Conservation (phyloP, 352 stramenopile genomes). For the Pythium aphanidermatum region DNA sequence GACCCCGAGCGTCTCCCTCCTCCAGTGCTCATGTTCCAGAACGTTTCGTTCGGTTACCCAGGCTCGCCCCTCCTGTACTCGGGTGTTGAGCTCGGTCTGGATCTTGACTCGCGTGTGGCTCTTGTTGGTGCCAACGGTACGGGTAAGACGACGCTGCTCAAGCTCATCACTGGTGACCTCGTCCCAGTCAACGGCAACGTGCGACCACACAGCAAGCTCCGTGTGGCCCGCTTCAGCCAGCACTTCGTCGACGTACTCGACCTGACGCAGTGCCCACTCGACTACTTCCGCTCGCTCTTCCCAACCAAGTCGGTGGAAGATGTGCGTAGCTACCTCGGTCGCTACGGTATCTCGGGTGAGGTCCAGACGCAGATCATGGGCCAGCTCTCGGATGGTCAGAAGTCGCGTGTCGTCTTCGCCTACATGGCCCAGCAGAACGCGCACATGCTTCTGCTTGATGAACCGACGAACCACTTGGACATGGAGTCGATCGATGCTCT, state of each 20-base stretch:
- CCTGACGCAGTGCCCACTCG: constrained; percentile 90
- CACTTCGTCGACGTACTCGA: constrained; percentile 99
- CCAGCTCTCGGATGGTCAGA: constrained; percentile 95
- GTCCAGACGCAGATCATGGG: constrained; percentile 96
- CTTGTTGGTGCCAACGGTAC: constrained; percentile 96
- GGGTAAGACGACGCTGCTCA: constrained; percentile 97
- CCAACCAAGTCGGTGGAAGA: constrained; percentile 92
- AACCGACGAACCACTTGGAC: constrained; percentile 89
- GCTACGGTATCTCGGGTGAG: constrained; percentile 94
- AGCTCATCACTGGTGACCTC: constrained; percentile 96
- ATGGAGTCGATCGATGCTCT: constrained; percentile 97
- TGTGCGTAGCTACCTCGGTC: constrained; percentile 93
- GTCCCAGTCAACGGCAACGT: constrained; percentile 92
- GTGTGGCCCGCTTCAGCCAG: constrained; percentile 96
- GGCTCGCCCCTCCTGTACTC: constrained; percentile 88
- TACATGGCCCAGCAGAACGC: constrained; percentile 97
- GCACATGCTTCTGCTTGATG: constrained; percentile 93
- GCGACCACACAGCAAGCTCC: constrained; percentile 94
- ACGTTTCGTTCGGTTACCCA: constrained; percentile 96
- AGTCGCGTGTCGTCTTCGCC: constrained; percentile 96
- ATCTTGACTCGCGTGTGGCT: constrained; percentile 96
- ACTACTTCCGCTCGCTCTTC: constrained; percentile 96
- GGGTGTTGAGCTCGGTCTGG: constrained; percentile 94
- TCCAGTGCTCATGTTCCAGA: constrained; percentile 96
- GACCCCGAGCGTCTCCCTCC: constrained; percentile 94